These are phyloP conservation scores for Mycena latifolia DNA, from an alignment of 768 basidiomycete species.

Conservation along the genomic window DNA sequence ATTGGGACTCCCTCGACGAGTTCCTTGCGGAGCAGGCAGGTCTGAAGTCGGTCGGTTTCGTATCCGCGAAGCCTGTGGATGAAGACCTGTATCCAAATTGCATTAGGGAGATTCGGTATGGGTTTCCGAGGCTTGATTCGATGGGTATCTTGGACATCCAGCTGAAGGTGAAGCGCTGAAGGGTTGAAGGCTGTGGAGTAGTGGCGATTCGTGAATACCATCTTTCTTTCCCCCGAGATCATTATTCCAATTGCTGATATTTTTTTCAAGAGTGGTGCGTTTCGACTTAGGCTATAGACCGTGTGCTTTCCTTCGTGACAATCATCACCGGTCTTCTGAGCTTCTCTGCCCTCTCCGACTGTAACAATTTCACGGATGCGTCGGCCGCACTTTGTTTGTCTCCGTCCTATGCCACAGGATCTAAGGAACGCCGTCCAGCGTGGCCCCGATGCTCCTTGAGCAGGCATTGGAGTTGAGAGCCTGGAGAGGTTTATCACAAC, in stretches of 20 bases:
- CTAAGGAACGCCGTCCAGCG: no score
- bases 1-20: not conserved
- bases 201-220: no score
- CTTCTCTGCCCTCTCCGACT: not conserved
- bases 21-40: not conserved
- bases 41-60: not conserved
- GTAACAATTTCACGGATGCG: not conserved
- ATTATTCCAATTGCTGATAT: not conserved
- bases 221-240: no score
- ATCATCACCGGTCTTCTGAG: not conserved
- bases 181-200: not conserved
- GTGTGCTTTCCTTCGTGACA: not conserved
- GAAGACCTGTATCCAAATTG: not conserved
- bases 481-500: no score
- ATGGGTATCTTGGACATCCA: not conserved
- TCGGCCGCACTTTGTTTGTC: not conserved
- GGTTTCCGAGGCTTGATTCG: not conserved
- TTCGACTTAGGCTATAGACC: no score
- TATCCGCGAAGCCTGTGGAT: not conserved
- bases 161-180: not conserved
- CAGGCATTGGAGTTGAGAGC: no score
- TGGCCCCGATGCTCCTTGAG: no score
- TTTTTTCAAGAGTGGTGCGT: no score
- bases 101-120: not conserved
- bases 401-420: no score